These are phyloP conservation scores for Phytophthora macrochlamydospora DNA, from an alignment of 352 stramenopile genomes.

Conservation along the genomic window DNA sequence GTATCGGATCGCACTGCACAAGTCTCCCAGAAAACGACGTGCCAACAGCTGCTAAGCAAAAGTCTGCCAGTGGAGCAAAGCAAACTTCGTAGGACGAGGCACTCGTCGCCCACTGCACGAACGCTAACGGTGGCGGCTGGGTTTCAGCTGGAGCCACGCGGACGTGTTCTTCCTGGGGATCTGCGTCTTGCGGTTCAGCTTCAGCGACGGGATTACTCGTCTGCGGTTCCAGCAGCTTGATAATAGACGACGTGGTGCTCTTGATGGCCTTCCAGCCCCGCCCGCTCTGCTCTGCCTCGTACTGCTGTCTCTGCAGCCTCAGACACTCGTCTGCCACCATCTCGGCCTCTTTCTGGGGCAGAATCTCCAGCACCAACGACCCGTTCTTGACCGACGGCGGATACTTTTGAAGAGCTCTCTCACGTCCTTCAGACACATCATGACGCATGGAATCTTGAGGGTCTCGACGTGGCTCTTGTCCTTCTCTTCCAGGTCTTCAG, in stretches of 20 bases:
- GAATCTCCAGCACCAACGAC: constrained; percentile 50
- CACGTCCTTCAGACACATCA: constrained; percentile 71
- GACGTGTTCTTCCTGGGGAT: too few relatives aligned
- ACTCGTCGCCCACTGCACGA: constrained; percentile 68
- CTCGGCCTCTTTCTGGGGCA: constrained; percentile 23
- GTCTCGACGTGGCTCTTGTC: background rate
- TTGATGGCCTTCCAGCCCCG: constrained; percentile 43
- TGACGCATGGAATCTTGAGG: constrained; percentile 64
- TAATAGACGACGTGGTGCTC: constrained; percentile 57
- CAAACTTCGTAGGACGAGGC: constrained; percentile 46
- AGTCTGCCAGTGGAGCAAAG: constrained; percentile 72
- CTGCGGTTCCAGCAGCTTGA: constrained; percentile 54
- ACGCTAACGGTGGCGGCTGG: constrained; percentile 56
- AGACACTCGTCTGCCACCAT: constrained; percentile 45
- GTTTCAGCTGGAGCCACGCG: background rate
- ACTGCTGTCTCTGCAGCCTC: constrained; percentile 19
- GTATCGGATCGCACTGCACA: constrained; percentile 55
- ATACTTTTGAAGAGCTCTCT: constrained; percentile 66
- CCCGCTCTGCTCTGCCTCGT: constrained; percentile 13
- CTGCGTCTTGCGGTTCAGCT: too few relatives aligned
- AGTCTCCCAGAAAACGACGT: constrained; percentile 49
- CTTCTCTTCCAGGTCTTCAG: constrained; percentile 23
- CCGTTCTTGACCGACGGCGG: constrained; percentile 53
- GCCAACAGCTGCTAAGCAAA: constrained; percentile 47
- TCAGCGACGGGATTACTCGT: background rate